phyloP scores from a whole-genome alignment of 257 asterid genomes.

The Ophiorrhiza pumila region DNA sequence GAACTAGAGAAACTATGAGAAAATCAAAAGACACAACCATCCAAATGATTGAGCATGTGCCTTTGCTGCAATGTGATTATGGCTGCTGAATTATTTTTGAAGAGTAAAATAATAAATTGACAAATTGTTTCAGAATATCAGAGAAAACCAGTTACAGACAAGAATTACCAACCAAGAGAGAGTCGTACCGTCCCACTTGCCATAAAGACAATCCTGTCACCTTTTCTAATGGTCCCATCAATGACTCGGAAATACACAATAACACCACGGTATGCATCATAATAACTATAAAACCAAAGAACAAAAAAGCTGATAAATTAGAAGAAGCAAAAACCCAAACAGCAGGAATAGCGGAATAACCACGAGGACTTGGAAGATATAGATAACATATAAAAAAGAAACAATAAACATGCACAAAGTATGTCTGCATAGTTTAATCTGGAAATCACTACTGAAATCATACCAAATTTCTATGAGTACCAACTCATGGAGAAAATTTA shows the following conservation, averaged over 20 bases:
- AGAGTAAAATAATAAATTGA: not conserved
- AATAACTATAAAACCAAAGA: slow-evolving; percentile 56
- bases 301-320: slow-evolving; percentile 15
- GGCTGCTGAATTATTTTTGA: not conserved
- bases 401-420: not conserved
- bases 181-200: slow-evolving; percentile 85
- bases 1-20: not conserved
- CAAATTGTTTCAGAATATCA: not conserved
- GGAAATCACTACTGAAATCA: not conserved
- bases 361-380: not conserved
- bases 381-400: not conserved
- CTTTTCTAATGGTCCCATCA: slow-evolving; percentile 84
- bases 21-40: not conserved
- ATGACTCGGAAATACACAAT: slow-evolving; percentile 89
- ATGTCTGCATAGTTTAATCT: not conserved
- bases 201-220: slow-evolving; percentile 88
- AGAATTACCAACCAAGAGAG: slow-evolving; percentile 15
- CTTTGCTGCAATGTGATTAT: not conserved
- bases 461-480: not conserved
- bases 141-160: not conserved
- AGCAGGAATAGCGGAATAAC: not conserved
- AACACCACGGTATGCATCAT: slow-evolving; percentile 94
- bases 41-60: not conserved
- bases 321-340: not conserved
- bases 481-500: not conserved